Evolutionary conservation across 1,139 yeast species (phyloP).

Genomic region (Arxiozyma slooffiae): DNA sequence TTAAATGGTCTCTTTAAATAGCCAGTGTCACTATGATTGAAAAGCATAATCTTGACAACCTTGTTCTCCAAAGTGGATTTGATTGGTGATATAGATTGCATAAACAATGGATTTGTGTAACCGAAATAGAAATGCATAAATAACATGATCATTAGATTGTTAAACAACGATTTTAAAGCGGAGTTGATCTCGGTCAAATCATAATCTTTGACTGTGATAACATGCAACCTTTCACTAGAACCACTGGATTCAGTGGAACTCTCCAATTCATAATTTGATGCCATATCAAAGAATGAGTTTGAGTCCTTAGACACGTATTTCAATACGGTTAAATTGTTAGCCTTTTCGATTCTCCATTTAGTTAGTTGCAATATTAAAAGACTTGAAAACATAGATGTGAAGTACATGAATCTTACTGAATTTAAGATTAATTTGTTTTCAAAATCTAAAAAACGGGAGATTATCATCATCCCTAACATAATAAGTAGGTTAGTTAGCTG

Average conservation of each 20-base stretch:
- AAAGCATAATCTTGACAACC: constrained; percentile 83
- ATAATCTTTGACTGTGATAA: constrained; percentile 90
- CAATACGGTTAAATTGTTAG: constrained; percentile 85
- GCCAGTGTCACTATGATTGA: constrained; percentile 75
- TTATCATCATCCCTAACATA: constrained; percentile 96
- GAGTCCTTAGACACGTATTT: constrained; percentile 79
- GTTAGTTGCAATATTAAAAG: constrained; percentile 58
- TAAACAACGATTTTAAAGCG: constrained; percentile 72
- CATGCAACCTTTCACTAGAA: constrained; percentile 40
- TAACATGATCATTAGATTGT: constrained; percentile 93
- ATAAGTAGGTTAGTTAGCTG: constrained; percentile 75
- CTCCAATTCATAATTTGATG: constrained; percentile 25
- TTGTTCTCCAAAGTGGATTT: constrained; percentile 86
- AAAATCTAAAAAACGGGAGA: constrained; percentile 78
- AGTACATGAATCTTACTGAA: constrained; percentile 67
- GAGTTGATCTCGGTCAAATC: constrained; percentile 77
- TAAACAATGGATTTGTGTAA: constrained; percentile 92
- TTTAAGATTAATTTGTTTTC: constrained; percentile 70
- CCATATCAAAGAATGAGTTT: constrained; percentile 41
- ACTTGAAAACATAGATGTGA: constrained; percentile 56
- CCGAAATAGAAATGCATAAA: constrained; percentile 97
- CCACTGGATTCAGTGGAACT: constrained; percentile 43
- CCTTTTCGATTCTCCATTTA: constrained; percentile 49
- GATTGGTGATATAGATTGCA: constrained; percentile 87
- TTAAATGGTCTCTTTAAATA: constrained; percentile 96